A percentile compares a stretch with the other conserved stretches of the same genome.
Conservation (phyloP, 768 basidiomycete species). For the Vararia minispora region DNA sequence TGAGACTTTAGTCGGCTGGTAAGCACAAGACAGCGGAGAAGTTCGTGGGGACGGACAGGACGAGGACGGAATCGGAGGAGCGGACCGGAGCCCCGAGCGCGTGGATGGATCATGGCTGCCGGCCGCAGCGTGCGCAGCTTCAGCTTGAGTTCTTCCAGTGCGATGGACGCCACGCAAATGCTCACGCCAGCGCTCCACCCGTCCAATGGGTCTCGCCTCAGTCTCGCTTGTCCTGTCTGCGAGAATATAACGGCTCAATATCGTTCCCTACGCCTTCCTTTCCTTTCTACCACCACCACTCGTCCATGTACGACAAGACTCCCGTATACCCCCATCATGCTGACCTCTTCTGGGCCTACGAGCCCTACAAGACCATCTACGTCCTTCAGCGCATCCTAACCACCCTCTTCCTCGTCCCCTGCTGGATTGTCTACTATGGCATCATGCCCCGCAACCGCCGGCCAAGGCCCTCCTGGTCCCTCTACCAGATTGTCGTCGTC, state of each 20-base stretch:
- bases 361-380: constrained; percentile 36
- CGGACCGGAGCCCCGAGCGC: constrained; percentile 1
- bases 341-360: constrained; percentile 31
- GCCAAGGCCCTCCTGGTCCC: constrained; percentile 39
- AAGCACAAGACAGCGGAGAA: no score
- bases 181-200: no score
- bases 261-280: background rate
- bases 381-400: constrained; percentile 36
- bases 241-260: background rate
- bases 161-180: background rate
- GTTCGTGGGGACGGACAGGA: no score
- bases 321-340: constrained; percentile 31
- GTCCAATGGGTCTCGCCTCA: no score
- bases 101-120: no score
- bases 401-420: constrained; percentile 34
- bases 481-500: constrained; percentile 38
- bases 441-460: constrained; percentile 31
- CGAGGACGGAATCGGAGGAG: background rate
- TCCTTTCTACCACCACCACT: background rate
- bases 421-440: constrained; percentile 33
- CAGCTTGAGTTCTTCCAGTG: background rate
- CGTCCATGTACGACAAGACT: constrained; percentile 17
- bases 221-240: no score
- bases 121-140: background rate
- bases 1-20: no score